These are phyloP conservation scores for Pseudomicrostroma phylloplanum DNA, from an alignment of 1,284 basidiomycete species.

Conservation along the genomic window DNA sequence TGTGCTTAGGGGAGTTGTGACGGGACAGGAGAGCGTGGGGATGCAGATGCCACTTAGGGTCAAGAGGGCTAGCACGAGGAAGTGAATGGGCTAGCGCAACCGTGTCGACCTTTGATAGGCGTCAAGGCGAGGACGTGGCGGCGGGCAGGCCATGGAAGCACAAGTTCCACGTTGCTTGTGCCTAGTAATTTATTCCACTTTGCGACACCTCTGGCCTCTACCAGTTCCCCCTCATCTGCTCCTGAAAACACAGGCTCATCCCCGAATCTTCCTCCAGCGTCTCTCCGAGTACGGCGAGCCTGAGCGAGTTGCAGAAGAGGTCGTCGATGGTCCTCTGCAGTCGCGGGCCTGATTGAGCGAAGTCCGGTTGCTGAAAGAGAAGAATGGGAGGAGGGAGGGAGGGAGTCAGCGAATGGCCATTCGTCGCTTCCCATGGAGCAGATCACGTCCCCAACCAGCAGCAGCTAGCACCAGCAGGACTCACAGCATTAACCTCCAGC, in stretches of 20 bases:
- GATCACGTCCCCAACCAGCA: too few species aligned
- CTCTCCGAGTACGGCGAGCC: slow-evolving; percentile 31
- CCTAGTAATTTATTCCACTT: too few species aligned
- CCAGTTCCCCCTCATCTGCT: not conserved
- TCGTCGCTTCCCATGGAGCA: too few species aligned
- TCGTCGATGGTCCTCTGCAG: slow-evolving; percentile 72
- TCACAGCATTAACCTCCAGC: slow-evolving; percentile 75
- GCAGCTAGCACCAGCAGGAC: too few species aligned
- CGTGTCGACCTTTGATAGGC: too few species aligned
- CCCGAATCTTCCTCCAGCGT: not conserved
- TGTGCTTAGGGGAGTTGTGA: slow-evolving; percentile 21
- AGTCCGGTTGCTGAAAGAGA: slow-evolving; percentile 68
- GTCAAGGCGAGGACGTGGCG: too few species aligned
- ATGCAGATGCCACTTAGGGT: slow-evolving; percentile 34
- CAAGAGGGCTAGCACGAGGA: not conserved
- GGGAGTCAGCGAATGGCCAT: not conserved
- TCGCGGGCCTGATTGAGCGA: slow-evolving; percentile 81
- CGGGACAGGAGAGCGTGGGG: slow-evolving; percentile 34
- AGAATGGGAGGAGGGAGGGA: slow-evolving; percentile 4
- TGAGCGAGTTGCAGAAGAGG: slow-evolving; percentile 58
- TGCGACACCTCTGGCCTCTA: not conserved
- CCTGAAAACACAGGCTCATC: not conserved
- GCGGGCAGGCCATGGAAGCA: too few species aligned
- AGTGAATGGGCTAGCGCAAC: too few species aligned
- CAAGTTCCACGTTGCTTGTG: too few species aligned